Evolutionary conservation across 331 rosid genomes (phyloP).

Genomic region (Malus hybrid): DNA sequence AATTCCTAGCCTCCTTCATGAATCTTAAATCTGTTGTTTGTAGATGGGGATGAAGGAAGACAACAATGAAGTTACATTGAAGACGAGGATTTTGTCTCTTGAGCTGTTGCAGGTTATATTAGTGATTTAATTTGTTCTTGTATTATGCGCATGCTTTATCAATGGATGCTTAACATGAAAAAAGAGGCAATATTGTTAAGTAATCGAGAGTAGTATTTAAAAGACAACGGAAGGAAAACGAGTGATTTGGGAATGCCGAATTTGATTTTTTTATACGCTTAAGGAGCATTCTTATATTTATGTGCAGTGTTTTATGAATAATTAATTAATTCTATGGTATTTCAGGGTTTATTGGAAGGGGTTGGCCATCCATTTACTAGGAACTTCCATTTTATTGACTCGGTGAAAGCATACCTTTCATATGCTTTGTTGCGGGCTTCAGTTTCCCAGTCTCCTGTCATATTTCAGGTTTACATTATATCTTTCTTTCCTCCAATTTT

Average conservation of each 20-base stretch:
- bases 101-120: conserved; percentile 92
- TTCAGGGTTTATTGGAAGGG: conserved; percentile 96
- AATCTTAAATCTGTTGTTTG: conserved; percentile 23
- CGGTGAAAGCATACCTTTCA: conserved; percentile 98
- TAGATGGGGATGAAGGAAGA: conserved; percentile 99
- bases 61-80: conserved; percentile 81
- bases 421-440: conserved; percentile 94
- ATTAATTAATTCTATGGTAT: conserved; percentile 19
- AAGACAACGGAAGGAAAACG: not conserved
- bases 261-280: not conserved
- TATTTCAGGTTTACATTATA: conserved; percentile 76
- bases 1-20: conserved; percentile 13
- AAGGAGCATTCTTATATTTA: not conserved
- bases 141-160: not conserved
- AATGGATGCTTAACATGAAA: not conserved
- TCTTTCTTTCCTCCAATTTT: conserved; percentile 2
- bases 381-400: conserved; percentile 95
- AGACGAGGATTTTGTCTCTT: conserved; percentile 91
- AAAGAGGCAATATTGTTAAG: not conserved
- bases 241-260: not conserved
- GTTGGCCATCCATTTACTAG: conserved; percentile 91
- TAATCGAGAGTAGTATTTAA: not conserved
- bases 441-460: conserved; percentile 83
- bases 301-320: not conserved
- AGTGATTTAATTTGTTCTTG: conserved; percentile 21